phyloP scores from a whole-genome alignment of 1,139 yeast species.

The Suhomyces coccinellae region DNA sequence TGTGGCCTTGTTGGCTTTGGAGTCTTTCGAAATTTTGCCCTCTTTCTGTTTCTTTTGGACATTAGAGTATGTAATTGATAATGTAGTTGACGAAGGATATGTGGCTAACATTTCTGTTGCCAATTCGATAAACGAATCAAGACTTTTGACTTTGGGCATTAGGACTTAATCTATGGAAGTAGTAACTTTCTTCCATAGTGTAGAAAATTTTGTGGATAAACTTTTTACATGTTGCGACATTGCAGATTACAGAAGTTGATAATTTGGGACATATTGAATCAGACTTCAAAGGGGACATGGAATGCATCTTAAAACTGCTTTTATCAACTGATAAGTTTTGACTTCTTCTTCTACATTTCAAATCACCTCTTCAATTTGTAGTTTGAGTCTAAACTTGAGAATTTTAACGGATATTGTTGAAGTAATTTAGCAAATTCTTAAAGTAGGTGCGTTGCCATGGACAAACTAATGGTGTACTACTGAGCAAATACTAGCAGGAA shows the following conservation, averaged over 20 bases:
- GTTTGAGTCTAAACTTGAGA: no score
- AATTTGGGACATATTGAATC: no score
- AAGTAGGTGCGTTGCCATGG: no score
- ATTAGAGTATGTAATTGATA: constrained; percentile 42
- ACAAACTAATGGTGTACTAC: no score
- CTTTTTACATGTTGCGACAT: constrained; percentile 7
- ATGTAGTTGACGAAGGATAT: constrained; percentile 39
- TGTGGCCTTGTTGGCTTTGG: constrained; percentile 25
- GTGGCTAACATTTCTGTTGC: constrained; percentile 38
- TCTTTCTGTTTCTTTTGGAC: constrained; percentile 26
- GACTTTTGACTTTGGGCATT: constrained; percentile 15
- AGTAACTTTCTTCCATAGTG: not conserved
- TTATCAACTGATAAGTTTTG: no score
- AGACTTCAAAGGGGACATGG: no score
- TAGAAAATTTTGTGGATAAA: constrained; percentile 7
- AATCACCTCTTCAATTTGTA: no score
- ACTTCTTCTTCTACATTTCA: no score
- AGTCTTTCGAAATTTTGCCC: constrained; percentile 23
- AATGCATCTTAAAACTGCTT: no score
- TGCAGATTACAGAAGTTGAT: not conserved
- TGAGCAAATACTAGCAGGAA: no score
- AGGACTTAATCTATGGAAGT: not conserved
- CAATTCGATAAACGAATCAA: constrained; percentile 39
- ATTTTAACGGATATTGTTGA: no score
- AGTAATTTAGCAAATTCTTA: no score